Evolutionary conservation across 192 early-diverging fungal genomes (phyloP).

Genomic region (Rhizoclosmatium globosum): DNA sequence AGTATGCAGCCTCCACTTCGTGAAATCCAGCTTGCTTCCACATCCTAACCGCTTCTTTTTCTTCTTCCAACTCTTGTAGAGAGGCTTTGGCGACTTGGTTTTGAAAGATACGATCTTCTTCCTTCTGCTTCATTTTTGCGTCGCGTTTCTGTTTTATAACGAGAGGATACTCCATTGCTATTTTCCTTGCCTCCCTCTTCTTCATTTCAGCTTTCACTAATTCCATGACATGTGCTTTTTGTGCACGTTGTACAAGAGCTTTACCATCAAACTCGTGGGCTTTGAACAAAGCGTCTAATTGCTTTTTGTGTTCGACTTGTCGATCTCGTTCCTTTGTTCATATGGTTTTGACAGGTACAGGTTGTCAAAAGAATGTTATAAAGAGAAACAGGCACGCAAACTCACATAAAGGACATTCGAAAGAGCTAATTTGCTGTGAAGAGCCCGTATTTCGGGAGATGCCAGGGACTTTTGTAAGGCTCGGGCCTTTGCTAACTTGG

Average conservation of each 20-base stretch:
- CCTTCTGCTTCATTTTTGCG: constrained; percentile 10
- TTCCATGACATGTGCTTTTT: constrained; percentile 19
- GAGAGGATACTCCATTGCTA: constrained; percentile 20
- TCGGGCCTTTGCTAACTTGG: not conserved
- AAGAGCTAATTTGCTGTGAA: constrained; percentile 16
- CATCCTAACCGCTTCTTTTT: not conserved
- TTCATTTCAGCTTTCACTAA: constrained; percentile 11
- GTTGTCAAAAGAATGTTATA: not conserved
- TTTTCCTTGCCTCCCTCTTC: constrained; percentile 18
- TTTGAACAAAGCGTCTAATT: not conserved
- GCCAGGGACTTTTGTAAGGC: not conserved
- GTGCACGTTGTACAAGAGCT: not conserved
- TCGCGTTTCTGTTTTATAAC: constrained; percentile 11
- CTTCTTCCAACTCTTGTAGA: constrained; percentile 1
- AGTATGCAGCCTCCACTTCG: constrained; percentile 18
- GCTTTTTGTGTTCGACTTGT: constrained; percentile 29
- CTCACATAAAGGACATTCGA: constrained; percentile 24
- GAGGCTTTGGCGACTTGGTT: not conserved
- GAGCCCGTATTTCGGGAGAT: constrained; percentile 13
- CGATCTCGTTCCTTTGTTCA: constrained; percentile 25
- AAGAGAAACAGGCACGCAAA: not conserved
- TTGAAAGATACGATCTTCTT: not conserved
- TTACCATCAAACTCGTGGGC: constrained; percentile 2
- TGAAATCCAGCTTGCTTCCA: constrained; percentile 16
- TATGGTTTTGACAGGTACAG: not conserved